Evolutionary conservation across 2,329 filamentous ascomycete species (phyloP).

Genomic region (Cercospora sojina): DNA sequence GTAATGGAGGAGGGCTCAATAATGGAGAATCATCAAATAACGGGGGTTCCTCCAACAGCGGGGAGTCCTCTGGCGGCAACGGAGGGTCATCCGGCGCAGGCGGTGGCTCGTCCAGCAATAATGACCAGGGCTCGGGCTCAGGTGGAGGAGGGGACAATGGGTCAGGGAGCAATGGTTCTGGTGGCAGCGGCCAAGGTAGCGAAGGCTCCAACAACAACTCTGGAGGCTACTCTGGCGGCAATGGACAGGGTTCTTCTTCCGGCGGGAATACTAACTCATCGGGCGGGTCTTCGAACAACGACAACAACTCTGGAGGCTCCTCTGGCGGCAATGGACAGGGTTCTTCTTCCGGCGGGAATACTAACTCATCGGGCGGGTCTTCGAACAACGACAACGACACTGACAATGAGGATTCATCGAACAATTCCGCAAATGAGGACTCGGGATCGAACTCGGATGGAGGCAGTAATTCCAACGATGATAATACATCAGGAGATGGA

Average conservation of each 20-base stretch:
- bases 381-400: neutral
- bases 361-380: neutral
- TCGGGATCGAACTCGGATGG: neutral
- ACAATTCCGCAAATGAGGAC: neutral
- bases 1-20: neutral
- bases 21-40: neutral
- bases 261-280: neutral
- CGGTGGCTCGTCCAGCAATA: neutral
- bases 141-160: neutral
- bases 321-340: neutral
- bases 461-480: neutral
- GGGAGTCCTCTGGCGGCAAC: neutral
- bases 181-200: neutral
- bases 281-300: neutral
- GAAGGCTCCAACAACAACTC: neutral
- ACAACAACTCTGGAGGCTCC: neutral
- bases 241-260: neutral
- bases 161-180: neutral
- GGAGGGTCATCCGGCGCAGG: neutral
- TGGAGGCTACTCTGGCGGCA: neutral
- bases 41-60: neutral
- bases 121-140: neutral
- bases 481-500: neutral
- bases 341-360: neutral
- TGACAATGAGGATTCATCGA: neutral